Evolutionary conservation across 495 filamentous ascomycete species (phyloP).

Genomic region (Paragyromitra xinjiangensis): DNA sequence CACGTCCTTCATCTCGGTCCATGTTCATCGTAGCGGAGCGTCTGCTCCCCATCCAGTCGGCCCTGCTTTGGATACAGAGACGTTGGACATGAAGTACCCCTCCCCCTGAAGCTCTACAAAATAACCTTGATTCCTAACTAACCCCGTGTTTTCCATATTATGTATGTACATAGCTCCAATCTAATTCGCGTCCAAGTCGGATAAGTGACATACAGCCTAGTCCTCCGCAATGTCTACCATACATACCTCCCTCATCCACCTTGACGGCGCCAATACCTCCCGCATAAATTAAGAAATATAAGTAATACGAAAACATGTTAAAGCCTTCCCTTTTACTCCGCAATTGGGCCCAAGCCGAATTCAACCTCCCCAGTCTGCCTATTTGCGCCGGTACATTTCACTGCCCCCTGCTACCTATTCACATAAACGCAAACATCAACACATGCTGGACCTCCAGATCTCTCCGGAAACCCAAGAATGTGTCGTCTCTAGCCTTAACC

Average conservation of each 20-base stretch:
- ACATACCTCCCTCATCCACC: constrained; percentile 1
- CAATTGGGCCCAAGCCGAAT: not conserved
- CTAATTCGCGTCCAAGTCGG: constrained; percentile 26
- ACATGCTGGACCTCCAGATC: not conserved
- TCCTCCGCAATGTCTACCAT: not conserved
- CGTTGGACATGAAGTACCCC: not conserved
- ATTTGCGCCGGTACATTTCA: constrained; percentile 12
- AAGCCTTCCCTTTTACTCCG: not conserved
- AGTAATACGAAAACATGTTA: constrained; percentile 11
- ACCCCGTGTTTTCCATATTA: constrained; percentile 1
- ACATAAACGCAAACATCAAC: not conserved
- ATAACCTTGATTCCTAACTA: constrained; percentile 8
- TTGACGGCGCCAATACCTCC: not conserved
- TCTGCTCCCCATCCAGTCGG: not conserved
- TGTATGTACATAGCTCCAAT: not conserved
- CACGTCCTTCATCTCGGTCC: constrained; percentile 49
- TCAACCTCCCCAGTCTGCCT: constrained; percentile 15
- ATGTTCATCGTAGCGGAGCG: not conserved
- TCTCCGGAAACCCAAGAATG: not conserved
- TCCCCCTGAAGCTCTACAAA: too few species aligned
- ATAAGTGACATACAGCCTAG: constrained; percentile 24
- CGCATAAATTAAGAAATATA: constrained; percentile 25
- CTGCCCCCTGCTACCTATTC: not conserved
- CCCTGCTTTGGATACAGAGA: not conserved
- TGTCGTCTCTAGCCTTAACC: constrained; percentile 3